Evolutionary conservation across 2,329 filamentous ascomycete species (phyloP), one percentile per base, ranked within the genome.

Genomic region (Colletotrichum musae): DNA sequence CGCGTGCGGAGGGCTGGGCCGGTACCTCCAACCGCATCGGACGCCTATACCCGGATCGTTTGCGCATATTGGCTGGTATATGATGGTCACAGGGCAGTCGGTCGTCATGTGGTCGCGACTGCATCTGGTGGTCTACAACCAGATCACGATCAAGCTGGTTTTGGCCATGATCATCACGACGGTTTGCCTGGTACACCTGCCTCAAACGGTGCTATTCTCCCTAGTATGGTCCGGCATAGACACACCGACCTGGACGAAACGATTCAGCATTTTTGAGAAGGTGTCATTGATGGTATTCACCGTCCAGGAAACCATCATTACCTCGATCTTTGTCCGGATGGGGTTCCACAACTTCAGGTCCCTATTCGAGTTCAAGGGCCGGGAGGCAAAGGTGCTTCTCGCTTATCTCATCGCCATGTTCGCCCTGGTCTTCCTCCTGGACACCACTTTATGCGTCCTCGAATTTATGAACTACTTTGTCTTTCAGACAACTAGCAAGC

Each of bases 211-310:
- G 1, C 73, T 89, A 9, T 86, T 86, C 7, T 86, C 83, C 52
- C 84, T 80, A 18, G 80, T 85, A 0, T 87, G 86, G 71, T 79
- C 80, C 1, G 76, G 81, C 5, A 66, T 69, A 53, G 75, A 77
- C 2, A 71, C 74, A 1, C 76, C 78, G 73, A 41, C 64, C 6
- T 62, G 68, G 56, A 43, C 52, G 3, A 24, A 69, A 24, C 62
- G 52, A 36, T 87, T 86, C 70, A 81, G 81, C 13, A 74, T 85
- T 59, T 77, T 86, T 78, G 87, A 89, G 72, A 85, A 85, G 74
- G 81, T 88, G 18, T 86, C 89, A 71, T 84, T 89, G 75, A 86
- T 84, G 7, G 79, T 85, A 4, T 89, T 89, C 73, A 87, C 85
- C 72, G 61, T 88, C 13, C 87, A 89, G 73, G 87, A 89, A 65